A percentile compares a stretch with the other conserved stretches of the same genome.
Conservation (phyloP, 1,284 basidiomycete genomes). For the Apiotrichum mycotoxinovorans region DNA sequence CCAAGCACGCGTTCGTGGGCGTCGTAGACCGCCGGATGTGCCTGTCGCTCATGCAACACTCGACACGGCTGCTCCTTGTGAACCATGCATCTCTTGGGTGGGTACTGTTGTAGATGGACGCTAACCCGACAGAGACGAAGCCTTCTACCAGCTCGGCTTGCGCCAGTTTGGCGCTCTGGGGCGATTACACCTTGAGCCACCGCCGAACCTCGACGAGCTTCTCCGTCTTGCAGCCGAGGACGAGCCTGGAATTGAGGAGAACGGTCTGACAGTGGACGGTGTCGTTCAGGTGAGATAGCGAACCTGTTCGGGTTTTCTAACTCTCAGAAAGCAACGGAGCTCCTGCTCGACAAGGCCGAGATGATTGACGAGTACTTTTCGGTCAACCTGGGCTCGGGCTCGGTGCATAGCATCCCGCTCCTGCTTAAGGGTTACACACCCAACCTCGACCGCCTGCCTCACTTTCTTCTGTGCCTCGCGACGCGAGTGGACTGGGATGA, state of each 20-base stretch:
- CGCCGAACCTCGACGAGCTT: constrained; percentile 68
- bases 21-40: constrained; percentile 74
- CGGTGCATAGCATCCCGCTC: constrained; percentile 71
- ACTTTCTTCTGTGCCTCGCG: constrained; percentile 78
- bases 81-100: constrained; percentile 79
- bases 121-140: constrained; percentile 65
- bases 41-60: constrained; percentile 80
- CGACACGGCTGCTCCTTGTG: constrained; percentile 82
- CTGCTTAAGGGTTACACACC: constrained; percentile 80
- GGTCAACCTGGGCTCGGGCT: constrained; percentile 63
- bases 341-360: constrained; percentile 58
- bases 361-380: constrained; percentile 95
- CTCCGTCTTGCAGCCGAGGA: constrained; percentile 73
- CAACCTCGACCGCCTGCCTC: constrained; percentile 77
- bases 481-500: constrained; percentile 83
- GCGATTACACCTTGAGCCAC: constrained; percentile 73
- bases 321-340: constrained; percentile 11
- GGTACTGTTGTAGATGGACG: constrained; percentile 31
- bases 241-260: constrained; percentile 53
- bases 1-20: constrained; percentile 88
- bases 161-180: constrained; percentile 85
- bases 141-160: constrained; percentile 91
- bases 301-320: neutral
- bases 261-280: constrained; percentile 48
- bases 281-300: constrained; percentile 64